These are phyloP conservation scores for Botrytis fragariae DNA, from an alignment of 2,329 filamentous ascomycete species.

Conservation along the genomic window DNA sequence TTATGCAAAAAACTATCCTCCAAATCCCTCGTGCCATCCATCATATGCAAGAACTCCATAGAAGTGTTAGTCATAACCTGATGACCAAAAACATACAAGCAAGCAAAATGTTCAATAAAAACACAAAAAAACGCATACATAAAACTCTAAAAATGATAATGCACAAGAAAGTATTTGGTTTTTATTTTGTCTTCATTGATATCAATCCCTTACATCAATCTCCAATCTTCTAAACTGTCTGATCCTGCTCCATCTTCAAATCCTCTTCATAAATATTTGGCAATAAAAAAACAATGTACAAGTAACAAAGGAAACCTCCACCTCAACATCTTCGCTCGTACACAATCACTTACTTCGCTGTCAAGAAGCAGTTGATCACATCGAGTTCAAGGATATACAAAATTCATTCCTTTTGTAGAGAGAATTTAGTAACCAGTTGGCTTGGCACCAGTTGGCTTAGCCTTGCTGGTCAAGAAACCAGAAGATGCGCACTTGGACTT, in stretches of 20 bases:
- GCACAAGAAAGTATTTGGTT: slow-evolving; percentile 15
- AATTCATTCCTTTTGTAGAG: background rate
- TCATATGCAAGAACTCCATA: slow-evolving; percentile 9
- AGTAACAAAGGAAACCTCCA: slow-evolving; percentile 13
- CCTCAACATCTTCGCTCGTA: background rate
- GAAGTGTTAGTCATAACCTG: background rate
- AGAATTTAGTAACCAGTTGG: slow-evolving; percentile 18
- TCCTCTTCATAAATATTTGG: background rate
- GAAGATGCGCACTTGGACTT: slow-evolving; percentile 32
- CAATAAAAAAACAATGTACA: slow-evolving; percentile 7
- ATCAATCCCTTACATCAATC: slow-evolving; percentile 17
- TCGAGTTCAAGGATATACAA: background rate
- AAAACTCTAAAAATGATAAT: background rate
- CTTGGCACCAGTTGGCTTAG: slow-evolving; percentile 16
- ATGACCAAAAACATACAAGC: background rate
- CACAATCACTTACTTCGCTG: slow-evolving; percentile 7
- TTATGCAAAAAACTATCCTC: background rate
- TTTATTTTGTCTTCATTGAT: slow-evolving; percentile 17
- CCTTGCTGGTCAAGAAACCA: slow-evolving; percentile 32
- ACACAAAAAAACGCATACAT: background rate
- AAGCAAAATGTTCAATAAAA: background rate
- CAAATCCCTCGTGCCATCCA: background rate
- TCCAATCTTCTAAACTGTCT: background rate
- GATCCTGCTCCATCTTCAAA: background rate
- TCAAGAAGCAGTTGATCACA: slow-evolving; percentile 9